These are phyloP conservation scores for Vaccinium corymbosum DNA, from an alignment of 148 eudicot species.

Conservation along the genomic window DNA sequence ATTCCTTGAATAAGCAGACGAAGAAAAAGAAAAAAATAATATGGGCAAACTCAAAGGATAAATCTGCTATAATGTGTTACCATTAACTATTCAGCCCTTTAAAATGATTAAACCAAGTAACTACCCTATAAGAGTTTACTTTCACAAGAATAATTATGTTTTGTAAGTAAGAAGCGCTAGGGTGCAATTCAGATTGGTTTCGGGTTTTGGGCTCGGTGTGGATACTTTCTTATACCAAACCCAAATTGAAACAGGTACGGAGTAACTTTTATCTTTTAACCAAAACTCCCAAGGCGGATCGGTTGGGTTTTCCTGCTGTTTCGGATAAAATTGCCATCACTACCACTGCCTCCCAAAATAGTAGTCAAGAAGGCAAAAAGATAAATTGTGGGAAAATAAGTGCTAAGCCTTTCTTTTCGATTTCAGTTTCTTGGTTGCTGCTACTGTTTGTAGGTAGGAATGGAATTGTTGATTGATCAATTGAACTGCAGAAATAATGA, in stretches of 20 bases:
- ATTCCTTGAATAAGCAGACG: no score
- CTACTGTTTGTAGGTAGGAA: constrained; percentile 12
- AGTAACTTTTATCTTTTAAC: not conserved
- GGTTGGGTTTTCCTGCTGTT: not conserved
- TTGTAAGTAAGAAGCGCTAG: not conserved
- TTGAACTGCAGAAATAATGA: constrained; percentile 56
- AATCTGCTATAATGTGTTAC: no score
- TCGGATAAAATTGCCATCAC: not conserved
- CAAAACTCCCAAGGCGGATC: not conserved
- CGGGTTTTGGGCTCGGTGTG: not conserved
- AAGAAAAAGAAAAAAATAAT: no score
- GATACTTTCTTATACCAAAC: not conserved
- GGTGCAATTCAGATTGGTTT: not conserved
- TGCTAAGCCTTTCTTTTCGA: constrained; percentile 2
- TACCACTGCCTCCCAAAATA: not conserved
- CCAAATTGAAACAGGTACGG: not conserved
- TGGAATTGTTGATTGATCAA: constrained; percentile 17
- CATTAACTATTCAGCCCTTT: no score
- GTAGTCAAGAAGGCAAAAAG: not conserved
- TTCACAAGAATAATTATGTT: not conserved
- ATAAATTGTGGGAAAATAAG: not conserved
- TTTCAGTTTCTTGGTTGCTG: constrained; percentile 17
- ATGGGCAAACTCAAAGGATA: no score
- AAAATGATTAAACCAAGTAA: no score
- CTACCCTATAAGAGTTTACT: no score